Base-by-base conservation (phyloP, 176 grass and related monocot species). In the Rhynchospora tenuis region DNA sequence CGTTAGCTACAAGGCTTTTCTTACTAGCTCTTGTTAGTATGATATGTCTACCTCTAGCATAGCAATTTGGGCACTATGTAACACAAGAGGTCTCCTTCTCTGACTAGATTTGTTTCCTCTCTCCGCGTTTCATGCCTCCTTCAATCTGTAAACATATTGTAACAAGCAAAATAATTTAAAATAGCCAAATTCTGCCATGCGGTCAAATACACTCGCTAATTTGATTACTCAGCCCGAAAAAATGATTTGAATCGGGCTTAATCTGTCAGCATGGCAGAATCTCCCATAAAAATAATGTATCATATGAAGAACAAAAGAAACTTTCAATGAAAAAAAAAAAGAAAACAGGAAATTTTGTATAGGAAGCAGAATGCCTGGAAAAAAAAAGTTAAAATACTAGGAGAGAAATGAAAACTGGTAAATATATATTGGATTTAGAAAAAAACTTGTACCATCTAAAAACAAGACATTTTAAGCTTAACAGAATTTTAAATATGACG, bases 1-100 rank as follows among this genome's bases (percentile, higher is more conserved):
- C 54, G 73, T 76, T 76, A 76, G 73, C 73, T 48, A 76, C 73
- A 76, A 56, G 73, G 73, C 24, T 76, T 56, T 29, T 76, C 50
- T 51, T 76, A 76, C 73, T 17, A 76, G 55, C 14, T 31, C 24
- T 16, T 56, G 13, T 56, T 76, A 31, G 24, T 9, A 27, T 76
- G 10, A 76, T 24, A 56, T 55, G 73, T 55, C 72, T 54, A 76
- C 73, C 73, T 76, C 73, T 76, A 76, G 24, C 47, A 6, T 76
- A 27, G 47, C 73, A 76, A 56, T 55, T 56, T 55, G 73, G 73
- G 73, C 48, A 76, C 73, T 55, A 76, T 55, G 51, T 76, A 55
- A 76, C 73, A 55, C 73, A 56, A 54, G 24, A 76, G 47, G 73
- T 76, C 73, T 55, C 23, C 73, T 76, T 76, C 73, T 56, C 55